A percentile compares a stretch with the other conserved stretches of the same genome.
phyloP scores from a whole-genome alignment of 805 yeast genomes.

The Ogataea nitratoaversa region DNA sequence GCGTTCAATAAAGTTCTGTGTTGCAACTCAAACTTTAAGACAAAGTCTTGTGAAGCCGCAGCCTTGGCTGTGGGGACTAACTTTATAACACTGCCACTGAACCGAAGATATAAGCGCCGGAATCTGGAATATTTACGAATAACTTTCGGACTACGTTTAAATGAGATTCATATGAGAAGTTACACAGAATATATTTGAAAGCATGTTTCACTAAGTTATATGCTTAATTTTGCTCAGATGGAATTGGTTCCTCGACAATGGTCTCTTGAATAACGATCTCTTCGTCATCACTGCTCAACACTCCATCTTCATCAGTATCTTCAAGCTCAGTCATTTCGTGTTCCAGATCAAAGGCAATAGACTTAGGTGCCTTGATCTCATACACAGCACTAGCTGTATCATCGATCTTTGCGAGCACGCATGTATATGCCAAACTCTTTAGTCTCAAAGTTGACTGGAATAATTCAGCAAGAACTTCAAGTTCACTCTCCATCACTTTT shows the following conservation, averaged over 20 bases:
- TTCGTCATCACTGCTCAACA: conserved; percentile 1
- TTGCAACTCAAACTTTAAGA: too few relatives aligned
- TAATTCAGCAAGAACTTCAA: conserved; percentile 36
- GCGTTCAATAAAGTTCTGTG: too few relatives aligned
- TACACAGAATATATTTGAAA: too few relatives aligned
- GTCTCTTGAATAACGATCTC: conserved; percentile 7
- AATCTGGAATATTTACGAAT: too few relatives aligned
- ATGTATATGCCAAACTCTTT: conserved; percentile 45
- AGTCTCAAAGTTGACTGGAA: conserved; percentile 33
- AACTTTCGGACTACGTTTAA: too few relatives aligned
- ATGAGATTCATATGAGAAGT: too few relatives aligned
- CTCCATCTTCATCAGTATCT: neutral
- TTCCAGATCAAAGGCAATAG: neutral
- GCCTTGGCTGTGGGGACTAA: too few relatives aligned
- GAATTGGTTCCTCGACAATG: neutral
- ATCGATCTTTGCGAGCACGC: conserved; percentile 43
- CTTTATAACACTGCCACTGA: too few relatives aligned
- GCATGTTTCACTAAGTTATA: neutral
- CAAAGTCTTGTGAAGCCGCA: too few relatives aligned
- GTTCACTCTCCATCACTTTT: conserved; percentile 37
- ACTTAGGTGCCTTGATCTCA: conserved; percentile 16
- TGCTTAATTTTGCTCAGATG: conserved; percentile 4
- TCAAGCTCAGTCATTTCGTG: neutral
- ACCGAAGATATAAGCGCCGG: too few relatives aligned
- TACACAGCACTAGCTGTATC: conserved; percentile 30